Evolutionary conservation across 1,139 yeast species (phyloP).

Genomic region (Diutina ranongensis): DNA sequence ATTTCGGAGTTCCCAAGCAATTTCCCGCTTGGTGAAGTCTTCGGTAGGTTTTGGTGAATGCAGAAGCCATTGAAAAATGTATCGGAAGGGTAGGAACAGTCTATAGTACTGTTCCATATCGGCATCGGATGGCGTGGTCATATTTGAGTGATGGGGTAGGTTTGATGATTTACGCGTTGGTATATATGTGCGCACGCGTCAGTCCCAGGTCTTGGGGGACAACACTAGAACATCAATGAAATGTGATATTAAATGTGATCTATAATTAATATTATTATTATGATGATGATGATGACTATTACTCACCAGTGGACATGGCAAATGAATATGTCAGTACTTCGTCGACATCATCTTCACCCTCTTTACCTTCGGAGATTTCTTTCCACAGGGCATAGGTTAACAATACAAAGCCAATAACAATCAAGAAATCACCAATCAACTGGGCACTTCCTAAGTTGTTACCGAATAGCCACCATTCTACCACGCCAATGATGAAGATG

Average conservation of each 20-base stretch:
- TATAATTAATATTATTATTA: too few species aligned
- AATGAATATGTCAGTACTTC: constrained; percentile 33
- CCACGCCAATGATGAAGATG: constrained; percentile 67
- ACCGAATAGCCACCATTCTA: constrained; percentile 66
- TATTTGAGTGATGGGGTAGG: not conserved
- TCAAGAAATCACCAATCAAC: constrained; percentile 43
- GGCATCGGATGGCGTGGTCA: constrained; percentile 15
- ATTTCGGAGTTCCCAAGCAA: constrained; percentile 79
- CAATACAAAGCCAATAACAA: constrained; percentile 55
- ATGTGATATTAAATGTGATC: too few species aligned
- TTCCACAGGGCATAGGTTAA: constrained; percentile 67
- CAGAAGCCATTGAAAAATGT: constrained; percentile 77
- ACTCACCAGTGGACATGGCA: constrained; percentile 15
- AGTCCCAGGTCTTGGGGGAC: too few species aligned
- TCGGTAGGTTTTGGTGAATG: constrained; percentile 64
- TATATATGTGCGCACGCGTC: too few species aligned
- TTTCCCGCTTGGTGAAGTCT: constrained; percentile 81
- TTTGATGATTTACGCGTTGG: too few species aligned
- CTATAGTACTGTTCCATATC: constrained; percentile 74
- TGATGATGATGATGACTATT: too few species aligned
- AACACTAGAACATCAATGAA: too few species aligned
- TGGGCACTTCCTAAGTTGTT: constrained; percentile 38
- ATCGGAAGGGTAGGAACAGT: constrained; percentile 57
- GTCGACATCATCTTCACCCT: constrained; percentile 38
- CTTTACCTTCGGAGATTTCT: constrained; percentile 59